Evolutionary conservation across 345 rosid genomes (phyloP).

Genomic region (Corchorus capsularis): DNA sequence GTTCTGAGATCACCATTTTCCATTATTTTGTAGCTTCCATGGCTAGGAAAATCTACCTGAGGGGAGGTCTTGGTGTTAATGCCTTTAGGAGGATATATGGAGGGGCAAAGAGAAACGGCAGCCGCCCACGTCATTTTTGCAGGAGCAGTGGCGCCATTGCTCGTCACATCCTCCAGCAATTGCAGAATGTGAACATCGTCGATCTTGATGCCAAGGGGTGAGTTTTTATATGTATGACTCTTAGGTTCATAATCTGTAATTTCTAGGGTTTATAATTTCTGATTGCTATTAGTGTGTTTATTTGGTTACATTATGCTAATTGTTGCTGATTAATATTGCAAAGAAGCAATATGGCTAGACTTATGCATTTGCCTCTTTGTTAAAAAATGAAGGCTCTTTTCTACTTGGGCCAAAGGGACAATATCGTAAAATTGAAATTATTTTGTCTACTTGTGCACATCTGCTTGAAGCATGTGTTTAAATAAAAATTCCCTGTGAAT

Average conservation of each 20-base stretch:
- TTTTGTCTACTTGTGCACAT: too few species aligned
- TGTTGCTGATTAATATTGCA: background rate
- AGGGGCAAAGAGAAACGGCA: conserved; percentile 15
- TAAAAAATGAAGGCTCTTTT: too few species aligned
- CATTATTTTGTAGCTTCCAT: conserved; percentile 59
- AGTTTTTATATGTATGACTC: background rate
- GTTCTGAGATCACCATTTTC: background rate
- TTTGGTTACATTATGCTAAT: background rate
- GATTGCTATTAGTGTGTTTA: background rate
- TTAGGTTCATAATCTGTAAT: background rate
- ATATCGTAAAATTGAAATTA: too few species aligned
- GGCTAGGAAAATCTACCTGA: conserved; percentile 87
- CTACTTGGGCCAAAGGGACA: too few species aligned
- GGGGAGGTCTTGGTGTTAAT: conserved; percentile 94
- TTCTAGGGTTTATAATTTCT: background rate
- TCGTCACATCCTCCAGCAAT: conserved; percentile 37
- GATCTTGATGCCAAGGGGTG: conserved; percentile 21
- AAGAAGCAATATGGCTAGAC: background rate
- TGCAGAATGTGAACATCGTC: conserved; percentile 20
- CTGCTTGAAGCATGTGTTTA: too few species aligned
- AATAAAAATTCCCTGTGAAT: too few species aligned
- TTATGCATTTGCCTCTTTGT: background rate
- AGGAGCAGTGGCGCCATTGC: conserved; percentile 89
- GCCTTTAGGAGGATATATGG: conserved; percentile 72
- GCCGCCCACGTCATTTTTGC: conserved; percentile 47